These are phyloP conservation scores for Obelidium mucronatum DNA, from an alignment of 192 early-diverging fungal species.

Conservation along the genomic window DNA sequence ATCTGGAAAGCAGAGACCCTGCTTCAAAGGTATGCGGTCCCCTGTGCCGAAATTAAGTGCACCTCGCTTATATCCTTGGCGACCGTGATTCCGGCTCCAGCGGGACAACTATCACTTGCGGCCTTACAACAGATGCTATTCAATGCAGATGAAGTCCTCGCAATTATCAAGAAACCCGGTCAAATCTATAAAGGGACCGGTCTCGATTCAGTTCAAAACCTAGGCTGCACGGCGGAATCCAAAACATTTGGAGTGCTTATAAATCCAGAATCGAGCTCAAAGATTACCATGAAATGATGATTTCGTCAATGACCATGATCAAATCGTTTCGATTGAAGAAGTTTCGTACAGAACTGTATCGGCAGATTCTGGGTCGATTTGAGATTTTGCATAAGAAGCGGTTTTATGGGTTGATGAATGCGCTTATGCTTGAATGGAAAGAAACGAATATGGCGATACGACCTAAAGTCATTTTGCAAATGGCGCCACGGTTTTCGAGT, in stretches of 20 bases:
- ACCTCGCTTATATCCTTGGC: slow-evolving; percentile 3
- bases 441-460: not conserved
- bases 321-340: slow-evolving; percentile 16
- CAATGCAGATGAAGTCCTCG: slow-evolving; percentile 21
- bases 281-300: slow-evolving; percentile 10
- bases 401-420: slow-evolving; percentile 24
- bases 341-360: slow-evolving; percentile 5
- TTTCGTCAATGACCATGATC: slow-evolving; percentile 6
- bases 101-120: not conserved
- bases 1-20: slow-evolving; percentile 22
- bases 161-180: slow-evolving; percentile 24
- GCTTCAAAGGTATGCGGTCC: slow-evolving; percentile 21
- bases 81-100: slow-evolving; percentile 1
- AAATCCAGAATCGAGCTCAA: slow-evolving; percentile 2
- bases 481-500: slow-evolving; percentile 15
- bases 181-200: slow-evolving; percentile 26
- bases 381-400: slow-evolving; percentile 28
- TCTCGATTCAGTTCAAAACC: not conserved
- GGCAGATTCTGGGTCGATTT: slow-evolving; percentile 23
- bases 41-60: slow-evolving; percentile 33
- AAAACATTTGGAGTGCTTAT: slow-evolving; percentile 3
- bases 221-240: slow-evolving; percentile 33
- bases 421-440: slow-evolving; percentile 19
- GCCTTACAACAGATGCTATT: not conserved
- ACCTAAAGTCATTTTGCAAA: slow-evolving; percentile 18